Conservation (phyloP, 2,329 filamentous ascomycete species). For the Tolypocladium album region DNA sequence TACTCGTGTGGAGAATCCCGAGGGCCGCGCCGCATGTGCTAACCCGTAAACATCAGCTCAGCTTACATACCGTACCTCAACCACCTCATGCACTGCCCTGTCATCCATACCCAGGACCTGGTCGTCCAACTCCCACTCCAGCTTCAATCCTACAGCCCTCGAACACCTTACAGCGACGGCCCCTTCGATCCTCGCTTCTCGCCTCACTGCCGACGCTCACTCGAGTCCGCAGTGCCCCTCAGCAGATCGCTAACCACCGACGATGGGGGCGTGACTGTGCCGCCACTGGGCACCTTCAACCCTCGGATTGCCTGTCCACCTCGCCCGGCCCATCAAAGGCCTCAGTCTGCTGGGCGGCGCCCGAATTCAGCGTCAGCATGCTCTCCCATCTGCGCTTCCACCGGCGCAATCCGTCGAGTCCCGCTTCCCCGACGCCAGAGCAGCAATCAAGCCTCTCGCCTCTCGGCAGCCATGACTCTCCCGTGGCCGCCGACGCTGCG, state of each 20-base stretch:
- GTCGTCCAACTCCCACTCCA: neutral
- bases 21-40: neutral
- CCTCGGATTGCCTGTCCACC: neutral
- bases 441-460: slow-evolving; percentile 28
- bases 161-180: neutral
- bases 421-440: slow-evolving; percentile 41
- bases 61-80: neutral
- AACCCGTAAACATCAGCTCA: neutral
- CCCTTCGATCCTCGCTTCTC: neutral
- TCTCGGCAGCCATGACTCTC: slow-evolving; percentile 26
- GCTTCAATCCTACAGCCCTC: neutral
- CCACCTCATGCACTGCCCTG: neutral
- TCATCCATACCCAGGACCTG: neutral
- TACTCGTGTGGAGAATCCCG: neutral
- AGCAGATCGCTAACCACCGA: neutral
- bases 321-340: neutral
- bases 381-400: slow-evolving; percentile 48
- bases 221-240: neutral
- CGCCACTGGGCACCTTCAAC: neutral
- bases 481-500: slow-evolving; percentile 27
- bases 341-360: neutral
- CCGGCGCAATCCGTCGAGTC: slow-evolving; percentile 44
- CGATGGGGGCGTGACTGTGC: neutral
- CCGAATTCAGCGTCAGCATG: slow-evolving; percentile 19
- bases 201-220: neutral